phyloP scores from a whole-genome alignment of 2,329 filamentous ascomycete genomes.

The Waltergamsia citrina region DNA sequence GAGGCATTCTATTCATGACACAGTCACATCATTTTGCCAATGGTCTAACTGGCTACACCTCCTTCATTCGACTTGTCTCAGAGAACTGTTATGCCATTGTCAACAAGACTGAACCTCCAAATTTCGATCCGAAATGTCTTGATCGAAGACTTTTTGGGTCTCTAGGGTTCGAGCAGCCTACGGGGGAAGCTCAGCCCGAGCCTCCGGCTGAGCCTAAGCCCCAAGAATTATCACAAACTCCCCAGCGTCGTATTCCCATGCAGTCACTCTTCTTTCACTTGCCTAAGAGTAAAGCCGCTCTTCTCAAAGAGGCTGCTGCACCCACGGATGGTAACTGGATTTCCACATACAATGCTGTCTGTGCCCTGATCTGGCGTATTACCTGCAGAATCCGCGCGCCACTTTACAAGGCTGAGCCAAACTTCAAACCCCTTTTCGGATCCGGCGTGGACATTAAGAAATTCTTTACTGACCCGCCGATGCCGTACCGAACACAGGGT shows the following conservation, averaged over 20 bases:
- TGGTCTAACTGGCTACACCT: constrained; percentile 26
- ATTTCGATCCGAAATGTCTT: constrained; percentile 22
- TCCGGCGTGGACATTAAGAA: constrained; percentile 26
- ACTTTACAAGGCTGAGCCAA: constrained; percentile 19
- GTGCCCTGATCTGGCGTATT: constrained; percentile 29
- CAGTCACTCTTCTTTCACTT: constrained; percentile 34
- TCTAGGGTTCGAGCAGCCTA: too few species aligned
- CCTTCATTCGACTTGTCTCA: constrained; percentile 24
- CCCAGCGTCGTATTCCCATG: too few species aligned
- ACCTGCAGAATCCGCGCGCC: constrained; percentile 22
- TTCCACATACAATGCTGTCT: constrained; percentile 32
- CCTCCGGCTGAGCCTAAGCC: too few species aligned
- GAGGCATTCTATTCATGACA: constrained; percentile 28
- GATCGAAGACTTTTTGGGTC: constrained; percentile 21
- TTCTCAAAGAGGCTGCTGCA: constrained; percentile 25
- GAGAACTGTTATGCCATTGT: constrained; percentile 28
- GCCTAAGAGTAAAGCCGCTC: constrained; percentile 28
- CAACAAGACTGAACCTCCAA: constrained; percentile 17
- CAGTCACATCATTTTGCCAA: constrained; percentile 30
- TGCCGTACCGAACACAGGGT: constrained; percentile 23
- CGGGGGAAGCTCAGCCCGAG: too few species aligned
- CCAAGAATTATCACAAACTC: too few species aligned
- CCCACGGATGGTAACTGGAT: constrained; percentile 26
- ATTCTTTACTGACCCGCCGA: constrained; percentile 18
- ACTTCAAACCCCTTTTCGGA: constrained; percentile 17